phyloP scores from a whole-genome alignment of 768 basidiomycete genomes.

The Suillus sp. region DNA sequence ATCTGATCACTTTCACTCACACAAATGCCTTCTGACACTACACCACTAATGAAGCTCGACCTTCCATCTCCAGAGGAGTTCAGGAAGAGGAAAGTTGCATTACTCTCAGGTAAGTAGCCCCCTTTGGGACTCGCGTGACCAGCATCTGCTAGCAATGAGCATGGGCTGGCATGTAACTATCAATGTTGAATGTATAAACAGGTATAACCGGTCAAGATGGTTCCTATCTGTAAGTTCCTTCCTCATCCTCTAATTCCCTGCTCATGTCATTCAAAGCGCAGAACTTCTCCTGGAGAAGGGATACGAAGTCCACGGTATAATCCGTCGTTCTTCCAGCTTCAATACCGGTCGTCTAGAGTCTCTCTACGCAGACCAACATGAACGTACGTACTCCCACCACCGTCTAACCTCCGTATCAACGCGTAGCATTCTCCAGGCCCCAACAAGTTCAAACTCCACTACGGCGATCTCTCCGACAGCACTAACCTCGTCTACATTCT shows the following conservation, averaged over 20 bases:
- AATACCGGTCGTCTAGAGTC: constrained; percentile 95
- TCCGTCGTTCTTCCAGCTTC: constrained; percentile 96
- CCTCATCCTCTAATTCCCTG: not conserved
- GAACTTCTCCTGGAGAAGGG: constrained; percentile 86
- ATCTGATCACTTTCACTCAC: not conserved
- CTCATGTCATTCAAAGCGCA: constrained; percentile 47
- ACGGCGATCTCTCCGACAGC: constrained; percentile 93
- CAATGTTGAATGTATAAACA: constrained; percentile 29
- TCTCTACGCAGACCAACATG: constrained; percentile 90
- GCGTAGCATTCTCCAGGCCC: constrained; percentile 48
- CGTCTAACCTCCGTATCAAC: constrained; percentile 6
- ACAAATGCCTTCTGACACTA: constrained; percentile 2
- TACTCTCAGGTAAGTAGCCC: constrained; percentile 74
- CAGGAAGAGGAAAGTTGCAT: constrained; percentile 87
- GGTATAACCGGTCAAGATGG: constrained; percentile 97
- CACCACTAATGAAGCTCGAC: constrained; percentile 49
- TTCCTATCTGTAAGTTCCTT: constrained; percentile 76
- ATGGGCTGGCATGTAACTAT: not conserved
- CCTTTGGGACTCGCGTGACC: not conserved
- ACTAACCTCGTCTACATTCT: constrained; percentile 98
- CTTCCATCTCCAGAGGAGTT: constrained; percentile 82
- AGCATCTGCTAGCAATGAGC: not conserved
- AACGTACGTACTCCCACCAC: constrained; percentile 56
- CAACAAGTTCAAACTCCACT: constrained; percentile 80
- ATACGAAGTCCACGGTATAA: constrained; percentile 93